Conservation (phyloP, 1,284 basidiomycete genomes). For the Fomitopsis palustris region DNA sequence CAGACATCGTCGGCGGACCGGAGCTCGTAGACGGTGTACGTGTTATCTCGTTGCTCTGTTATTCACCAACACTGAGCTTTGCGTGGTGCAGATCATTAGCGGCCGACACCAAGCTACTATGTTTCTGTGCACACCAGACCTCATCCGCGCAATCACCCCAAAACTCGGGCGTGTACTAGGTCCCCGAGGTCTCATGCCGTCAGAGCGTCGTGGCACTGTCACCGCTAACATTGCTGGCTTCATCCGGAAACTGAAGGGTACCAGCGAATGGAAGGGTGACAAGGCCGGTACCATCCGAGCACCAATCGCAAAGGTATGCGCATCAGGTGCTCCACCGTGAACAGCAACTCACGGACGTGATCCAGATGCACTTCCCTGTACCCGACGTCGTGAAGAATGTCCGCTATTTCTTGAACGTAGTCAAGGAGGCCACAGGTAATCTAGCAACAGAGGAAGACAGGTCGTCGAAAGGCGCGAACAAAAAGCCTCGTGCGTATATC, state of each 20-base stretch:
- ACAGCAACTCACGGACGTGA: neutral
- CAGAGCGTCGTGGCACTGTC: slow-evolving; percentile 90
- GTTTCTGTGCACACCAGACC: slow-evolving; percentile 78
- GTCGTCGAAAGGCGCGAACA: slow-evolving; percentile 28
- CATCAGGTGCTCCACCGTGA: slow-evolving; percentile 11
- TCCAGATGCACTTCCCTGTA: slow-evolving; percentile 71
- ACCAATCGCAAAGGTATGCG: slow-evolving; percentile 63
- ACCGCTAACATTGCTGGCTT: slow-evolving; percentile 83
- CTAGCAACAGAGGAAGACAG: slow-evolving; percentile 40
- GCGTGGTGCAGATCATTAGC: slow-evolving; percentile 51
- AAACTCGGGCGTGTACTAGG: slow-evolving; percentile 88
- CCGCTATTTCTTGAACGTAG: slow-evolving; percentile 73
- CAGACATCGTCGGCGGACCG: slow-evolving; percentile 81
- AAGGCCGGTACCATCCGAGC: slow-evolving; percentile 82
- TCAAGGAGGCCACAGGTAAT: slow-evolving; percentile 75
- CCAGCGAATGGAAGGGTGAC: slow-evolving; percentile 92
- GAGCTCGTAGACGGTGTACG: slow-evolving; percentile 81
- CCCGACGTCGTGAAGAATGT: slow-evolving; percentile 80
- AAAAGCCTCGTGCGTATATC: slow-evolving; percentile 35
- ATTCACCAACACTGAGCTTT: neutral
- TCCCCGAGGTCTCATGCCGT: slow-evolving; percentile 94
- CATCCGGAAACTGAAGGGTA: slow-evolving; percentile 77
- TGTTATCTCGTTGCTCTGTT: slow-evolving; percentile 13
- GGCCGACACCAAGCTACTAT: slow-evolving; percentile 74
- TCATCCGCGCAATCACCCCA: slow-evolving; percentile 78